Conservation (phyloP, 805 yeast genomes). For the Wickerhamiella cacticola region DNA sequence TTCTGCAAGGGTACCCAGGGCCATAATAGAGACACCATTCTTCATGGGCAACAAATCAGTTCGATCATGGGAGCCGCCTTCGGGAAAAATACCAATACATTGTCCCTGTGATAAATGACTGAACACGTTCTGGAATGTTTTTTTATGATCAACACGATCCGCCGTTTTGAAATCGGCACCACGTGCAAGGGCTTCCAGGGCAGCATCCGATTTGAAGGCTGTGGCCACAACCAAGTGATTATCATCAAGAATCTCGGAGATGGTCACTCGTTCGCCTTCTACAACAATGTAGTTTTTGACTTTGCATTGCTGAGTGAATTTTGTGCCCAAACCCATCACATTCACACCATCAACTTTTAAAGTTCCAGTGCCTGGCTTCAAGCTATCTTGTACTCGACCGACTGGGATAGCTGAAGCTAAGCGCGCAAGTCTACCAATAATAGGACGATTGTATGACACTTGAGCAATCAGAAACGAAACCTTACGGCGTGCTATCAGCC, state of each 20-base stretch:
- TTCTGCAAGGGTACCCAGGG: slow-evolving; percentile 79
- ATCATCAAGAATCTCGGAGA: slow-evolving; percentile 57
- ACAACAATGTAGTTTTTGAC: slow-evolving; percentile 38
- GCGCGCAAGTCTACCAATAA: slow-evolving; percentile 67
- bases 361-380: slow-evolving; percentile 53
- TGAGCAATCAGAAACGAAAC: slow-evolving; percentile 80
- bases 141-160: slow-evolving; percentile 70
- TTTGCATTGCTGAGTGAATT: slow-evolving; percentile 51
- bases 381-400: slow-evolving; percentile 78
- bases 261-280: slow-evolving; percentile 62
- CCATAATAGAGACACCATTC: slow-evolving; percentile 98
- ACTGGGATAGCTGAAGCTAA: slow-evolving; percentile 82
- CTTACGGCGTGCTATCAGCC: slow-evolving; percentile 51
- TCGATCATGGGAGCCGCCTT: slow-evolving; percentile 96
- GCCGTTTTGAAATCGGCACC: slow-evolving; percentile 56
- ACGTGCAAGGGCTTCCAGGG: slow-evolving; percentile 35
- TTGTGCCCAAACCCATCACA: slow-evolving; percentile 55
- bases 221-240: slow-evolving; percentile 55
- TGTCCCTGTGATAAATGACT: slow-evolving; percentile 68
- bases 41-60: slow-evolving; percentile 83
- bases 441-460: slow-evolving; percentile 48
- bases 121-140: slow-evolving; percentile 74
- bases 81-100: slow-evolving; percentile 90
- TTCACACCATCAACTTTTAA: slow-evolving; percentile 27
- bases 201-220: slow-evolving; percentile 41